Base-by-base conservation (phyloP, 2,329 filamentous ascomycete species). In the Aspergillus hortae region DNA sequence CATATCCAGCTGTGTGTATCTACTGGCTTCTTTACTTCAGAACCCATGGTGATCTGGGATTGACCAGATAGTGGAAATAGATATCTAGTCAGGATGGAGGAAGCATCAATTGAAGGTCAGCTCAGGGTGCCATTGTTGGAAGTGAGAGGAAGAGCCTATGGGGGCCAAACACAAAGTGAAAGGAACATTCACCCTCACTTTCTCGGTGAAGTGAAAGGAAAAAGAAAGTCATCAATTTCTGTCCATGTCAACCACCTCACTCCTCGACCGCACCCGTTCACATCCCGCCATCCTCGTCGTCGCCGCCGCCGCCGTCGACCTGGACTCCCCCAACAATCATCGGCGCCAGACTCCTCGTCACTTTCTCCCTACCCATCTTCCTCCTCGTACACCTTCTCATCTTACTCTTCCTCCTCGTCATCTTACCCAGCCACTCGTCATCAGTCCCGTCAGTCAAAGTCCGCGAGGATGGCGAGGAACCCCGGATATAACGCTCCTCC, bases 341-440 rank as follows among this genome's bases (percentile, higher is more conserved):
- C 30, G 27, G 11, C 14, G 11, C 9, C 21, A 21, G 7, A 23
- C 43, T 33, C 21, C 17, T 41, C 43, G 32, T 42, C 21, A 30
- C 35, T 30, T 44, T 25, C 44, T 46, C 35, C 40, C 35, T 30
- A 23, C 36, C 30, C 33, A 9, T 35, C 48, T 41, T 43, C 45
- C 17, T 49, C 47, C 42, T 48, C 52, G 23, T 30, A 35, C 36
- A 42, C 27, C 23, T 48, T 32, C 48, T 48, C 35, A 15, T 23
- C 36, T 23, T 30, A 17, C n/a, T 41, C 35, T 32, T 52, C 46
- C 15, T 49, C 46, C n/a, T 46, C 46, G 3, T 41, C 32, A 15
- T 41, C 36, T 12, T 40, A 23, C 44, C 44, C n/a, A 27, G n/a
- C 44, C 32, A 12, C 14, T 53, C 41, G 15, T 35, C 19, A 12